Conservation (phyloP, 2,329 filamentous ascomycete genomes). For the Microsporum ferrugineum region DNA sequence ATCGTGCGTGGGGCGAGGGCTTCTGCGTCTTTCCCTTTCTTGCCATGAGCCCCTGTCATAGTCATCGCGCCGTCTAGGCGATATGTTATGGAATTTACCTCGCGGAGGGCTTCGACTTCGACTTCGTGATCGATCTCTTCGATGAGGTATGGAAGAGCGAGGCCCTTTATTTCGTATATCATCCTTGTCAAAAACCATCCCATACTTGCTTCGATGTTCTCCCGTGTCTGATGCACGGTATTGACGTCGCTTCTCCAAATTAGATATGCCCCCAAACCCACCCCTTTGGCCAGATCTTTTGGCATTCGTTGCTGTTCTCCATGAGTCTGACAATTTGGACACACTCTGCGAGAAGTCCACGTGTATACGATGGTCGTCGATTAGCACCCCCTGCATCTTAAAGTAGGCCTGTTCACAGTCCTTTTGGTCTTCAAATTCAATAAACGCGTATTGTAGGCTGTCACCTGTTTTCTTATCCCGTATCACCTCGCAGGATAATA, state of each 20-base stretch:
- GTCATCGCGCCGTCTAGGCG: constrained; percentile 23
- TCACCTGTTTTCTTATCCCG: constrained; percentile 88
- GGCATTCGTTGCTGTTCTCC: constrained; percentile 73
- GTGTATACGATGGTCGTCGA: constrained; percentile 94
- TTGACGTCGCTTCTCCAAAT: constrained; percentile 80
- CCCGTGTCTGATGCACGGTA: constrained; percentile 59
- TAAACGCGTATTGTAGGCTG: constrained; percentile 93
- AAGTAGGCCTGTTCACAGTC: constrained; percentile 93
- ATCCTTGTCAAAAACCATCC: constrained; percentile 70
- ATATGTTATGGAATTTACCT: constrained; percentile 22
- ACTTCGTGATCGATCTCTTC: constrained; percentile 25
- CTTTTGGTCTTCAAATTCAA: constrained; percentile 86
- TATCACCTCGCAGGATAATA: constrained; percentile 91
- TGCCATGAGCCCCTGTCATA: background rate
- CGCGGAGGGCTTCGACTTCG: constrained; percentile 34
- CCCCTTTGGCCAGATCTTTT: constrained; percentile 59
- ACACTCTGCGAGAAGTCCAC: constrained; percentile 98
- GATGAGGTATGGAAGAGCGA: constrained; percentile 10
- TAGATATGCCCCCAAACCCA: constrained; percentile 82
- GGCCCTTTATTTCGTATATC: constrained; percentile 44
- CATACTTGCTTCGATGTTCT: constrained; percentile 46
- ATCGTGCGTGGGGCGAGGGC: constrained; percentile 17
- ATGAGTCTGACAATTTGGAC: constrained; percentile 73
- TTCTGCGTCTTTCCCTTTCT: constrained; percentile 10
- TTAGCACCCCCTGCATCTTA: constrained; percentile 96